Evolutionary conservation across 306 rosid genomes (phyloP).

Genomic region (Castanospermum australe): DNA sequence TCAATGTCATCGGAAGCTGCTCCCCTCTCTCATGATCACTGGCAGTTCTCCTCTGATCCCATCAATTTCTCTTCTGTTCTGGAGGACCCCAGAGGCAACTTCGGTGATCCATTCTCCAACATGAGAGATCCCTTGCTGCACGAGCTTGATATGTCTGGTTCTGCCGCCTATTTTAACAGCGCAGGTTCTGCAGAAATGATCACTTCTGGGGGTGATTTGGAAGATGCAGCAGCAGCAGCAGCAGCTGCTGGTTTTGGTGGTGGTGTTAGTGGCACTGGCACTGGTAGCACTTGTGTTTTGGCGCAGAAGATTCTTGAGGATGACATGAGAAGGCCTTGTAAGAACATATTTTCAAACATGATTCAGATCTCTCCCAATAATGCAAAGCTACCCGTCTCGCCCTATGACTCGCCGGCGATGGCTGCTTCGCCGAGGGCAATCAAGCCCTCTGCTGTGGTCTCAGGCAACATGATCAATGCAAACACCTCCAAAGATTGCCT

Average conservation of each 20-base stretch:
- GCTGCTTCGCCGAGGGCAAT: slow-evolving; percentile 44
- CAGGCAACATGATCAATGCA: slow-evolving; percentile 45
- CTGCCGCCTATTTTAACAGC: slow-evolving; percentile 31
- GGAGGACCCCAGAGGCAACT: slow-evolving; percentile 34
- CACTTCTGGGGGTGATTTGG: background rate
- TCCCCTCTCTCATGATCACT: slow-evolving; percentile 7
- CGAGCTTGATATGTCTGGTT: slow-evolving; percentile 28
- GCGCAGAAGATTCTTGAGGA: slow-evolving; percentile 20
- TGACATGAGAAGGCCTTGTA: slow-evolving; percentile 31
- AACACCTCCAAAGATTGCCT: slow-evolving; percentile 48
- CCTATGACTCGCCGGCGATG: slow-evolving; percentile 34
- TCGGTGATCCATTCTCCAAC: slow-evolving; percentile 79
- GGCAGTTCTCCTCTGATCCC: slow-evolving; percentile 33
- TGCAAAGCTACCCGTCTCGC: slow-evolving; percentile 33
- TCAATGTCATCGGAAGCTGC: slow-evolving; percentile 23
- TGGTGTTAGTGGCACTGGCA: background rate
- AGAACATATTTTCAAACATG: slow-evolving; percentile 72
- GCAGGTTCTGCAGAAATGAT: slow-evolving; percentile 17
- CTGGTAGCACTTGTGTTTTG: background rate
- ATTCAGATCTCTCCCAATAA: slow-evolving; percentile 85
- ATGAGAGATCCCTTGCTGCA: slow-evolving; percentile 73
- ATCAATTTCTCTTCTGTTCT: slow-evolving; percentile 33
- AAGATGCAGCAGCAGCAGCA: background rate
- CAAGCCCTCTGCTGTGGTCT: slow-evolving; percentile 37
- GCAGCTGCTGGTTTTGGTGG: background rate